These are phyloP conservation scores for Starmerella etchellsii DNA, from an alignment of 805 yeast genomes.

Conservation along the genomic window DNA sequence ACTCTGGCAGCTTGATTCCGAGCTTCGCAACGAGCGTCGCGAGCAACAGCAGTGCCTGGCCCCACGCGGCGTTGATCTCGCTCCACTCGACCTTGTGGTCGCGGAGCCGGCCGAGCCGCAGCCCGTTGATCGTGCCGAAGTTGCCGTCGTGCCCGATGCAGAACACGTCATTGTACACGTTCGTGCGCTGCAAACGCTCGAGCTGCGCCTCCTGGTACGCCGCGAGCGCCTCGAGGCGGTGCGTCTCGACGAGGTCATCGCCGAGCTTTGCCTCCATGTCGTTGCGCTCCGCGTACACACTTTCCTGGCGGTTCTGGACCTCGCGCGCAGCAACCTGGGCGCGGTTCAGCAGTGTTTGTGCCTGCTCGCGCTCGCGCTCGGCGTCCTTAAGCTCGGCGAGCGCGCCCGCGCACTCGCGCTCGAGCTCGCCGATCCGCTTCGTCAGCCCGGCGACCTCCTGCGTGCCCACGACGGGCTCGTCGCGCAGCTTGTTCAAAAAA, in stretches of 20 bases:
- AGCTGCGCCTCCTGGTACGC: constrained; percentile 51
- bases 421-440: constrained; percentile 36
- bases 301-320: constrained; percentile 29
- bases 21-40: constrained; percentile 50
- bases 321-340: constrained; percentile 30
- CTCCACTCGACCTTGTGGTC: constrained; percentile 65
- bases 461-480: constrained; percentile 36
- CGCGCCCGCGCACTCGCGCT: constrained; percentile 28
- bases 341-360: constrained; percentile 31
- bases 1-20: constrained; percentile 42
- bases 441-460: constrained; percentile 36
- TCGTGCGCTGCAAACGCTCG: constrained; percentile 58
- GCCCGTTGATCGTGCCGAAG: constrained; percentile 78
- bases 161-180: constrained; percentile 74
- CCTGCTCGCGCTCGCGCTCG: constrained; percentile 26
- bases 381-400: constrained; percentile 29
- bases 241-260: constrained; percentile 41
- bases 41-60: constrained; percentile 62
- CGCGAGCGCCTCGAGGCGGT: constrained; percentile 50
- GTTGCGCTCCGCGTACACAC: constrained; percentile 43
- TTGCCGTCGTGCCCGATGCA: constrained; percentile 71
- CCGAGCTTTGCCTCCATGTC: constrained; percentile 40
- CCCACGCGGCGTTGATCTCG: constrained; percentile 83
- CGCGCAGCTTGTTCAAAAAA: constrained; percentile 57
- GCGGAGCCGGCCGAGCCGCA: constrained; percentile 60